phyloP scores from a whole-genome alignment of 2,329 filamentous ascomycete genomes.

The Ustilaginoidea virens region DNA sequence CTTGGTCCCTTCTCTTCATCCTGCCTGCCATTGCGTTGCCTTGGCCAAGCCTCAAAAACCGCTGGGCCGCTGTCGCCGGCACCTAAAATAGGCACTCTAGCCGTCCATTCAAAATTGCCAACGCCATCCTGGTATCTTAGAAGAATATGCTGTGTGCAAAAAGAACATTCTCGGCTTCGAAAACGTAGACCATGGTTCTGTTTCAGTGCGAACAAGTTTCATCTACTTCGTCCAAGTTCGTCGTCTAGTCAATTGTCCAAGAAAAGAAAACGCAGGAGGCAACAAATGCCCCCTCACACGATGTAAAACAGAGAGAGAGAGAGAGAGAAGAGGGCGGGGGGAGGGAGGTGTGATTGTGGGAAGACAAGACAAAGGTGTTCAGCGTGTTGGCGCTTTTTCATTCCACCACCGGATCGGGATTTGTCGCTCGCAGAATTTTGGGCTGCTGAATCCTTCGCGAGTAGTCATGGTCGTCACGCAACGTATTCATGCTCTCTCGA shows the following conservation, averaged over 20 bases:
- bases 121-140: constrained; percentile 25
- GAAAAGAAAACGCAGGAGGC: constrained; percentile 1
- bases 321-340: no score
- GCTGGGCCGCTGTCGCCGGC: no score
- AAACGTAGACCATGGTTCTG: not conserved
- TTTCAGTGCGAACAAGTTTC: constrained; percentile 12
- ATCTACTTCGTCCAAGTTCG: constrained; percentile 16
- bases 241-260: constrained; percentile 12
- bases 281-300: constrained; percentile 1
- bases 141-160: constrained; percentile 6
- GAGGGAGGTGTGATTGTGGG: no score
- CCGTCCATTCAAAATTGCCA: constrained; percentile 14
- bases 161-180: not conserved
- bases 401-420: constrained; percentile 34
- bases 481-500: constrained; percentile 46
- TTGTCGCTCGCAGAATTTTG: constrained; percentile 44
- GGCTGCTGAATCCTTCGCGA: constrained; percentile 41
- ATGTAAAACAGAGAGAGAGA: not conserved
- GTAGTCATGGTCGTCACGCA: constrained; percentile 51
- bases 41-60: no score
- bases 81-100: no score
- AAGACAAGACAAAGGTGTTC: not conserved
- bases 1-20: no score
- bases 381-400: not conserved
- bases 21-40: no score